Evolutionary conservation across 805 yeast genomes (phyloP), one percentile per base, ranked within the genome.

Genomic region (Candida koratica): DNA sequence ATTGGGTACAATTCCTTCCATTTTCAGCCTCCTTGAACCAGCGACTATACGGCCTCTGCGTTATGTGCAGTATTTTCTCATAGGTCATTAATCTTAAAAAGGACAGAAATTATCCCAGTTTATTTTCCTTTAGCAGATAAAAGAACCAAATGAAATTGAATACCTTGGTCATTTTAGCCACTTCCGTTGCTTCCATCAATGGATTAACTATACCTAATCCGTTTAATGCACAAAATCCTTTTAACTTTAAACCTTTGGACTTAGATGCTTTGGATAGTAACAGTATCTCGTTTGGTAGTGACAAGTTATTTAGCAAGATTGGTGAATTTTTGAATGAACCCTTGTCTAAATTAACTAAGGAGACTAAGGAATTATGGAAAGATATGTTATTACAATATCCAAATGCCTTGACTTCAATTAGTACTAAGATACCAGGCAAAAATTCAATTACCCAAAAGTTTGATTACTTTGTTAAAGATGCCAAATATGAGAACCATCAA

Each of bases 301-400:
- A 33, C 14, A 25, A 20, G 3, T 48, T 75, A 25, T 47, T 76
- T 34, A 62, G 61, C 30, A 59, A 74, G 37, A 79, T 79, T 35
- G 64, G 80, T 13, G 62, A 64, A 26, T 70, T 71, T 19, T 55
- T 78, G 48, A 70, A 74, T 37, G 67, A 75, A 43, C 75, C 81
- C 3, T 38, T 71, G 18, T 76, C 71, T 18, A 45, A 64, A 11
- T 47, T 80, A 29, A 64, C 82, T 12, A 52, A 60, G 4, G 77
- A 71, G 9, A 57, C 80, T 33, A 70, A 73, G 51, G 42, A 54
- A 17, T 51, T 73, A 20, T 82, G 89, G 89, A 51, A 72, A 17
- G 87, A 81, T 26, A 73, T 81, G 78, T 62, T 81, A 25, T 38
- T 68, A 49, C 58, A 64, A 34, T 82, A 73, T 60, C 89, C 89